These are phyloP conservation scores for Saprolegnia diclina DNA, from an alignment of 352 stramenopile species.

Conservation along the genomic window DNA sequence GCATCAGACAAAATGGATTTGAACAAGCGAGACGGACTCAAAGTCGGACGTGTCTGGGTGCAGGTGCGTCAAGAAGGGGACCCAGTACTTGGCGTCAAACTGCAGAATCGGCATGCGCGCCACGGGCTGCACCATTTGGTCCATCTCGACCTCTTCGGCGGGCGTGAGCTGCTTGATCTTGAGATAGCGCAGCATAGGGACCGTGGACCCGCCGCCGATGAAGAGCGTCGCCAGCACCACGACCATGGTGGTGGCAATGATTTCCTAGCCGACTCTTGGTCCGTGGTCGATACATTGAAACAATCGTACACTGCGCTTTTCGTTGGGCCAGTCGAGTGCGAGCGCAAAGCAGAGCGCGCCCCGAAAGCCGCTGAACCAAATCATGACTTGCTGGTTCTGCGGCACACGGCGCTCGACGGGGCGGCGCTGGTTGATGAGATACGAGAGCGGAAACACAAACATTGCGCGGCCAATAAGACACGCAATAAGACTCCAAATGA, in stretches of 20 bases:
- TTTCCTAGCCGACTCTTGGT: slow-evolving; percentile 30
- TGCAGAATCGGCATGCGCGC: slow-evolving; percentile 34
- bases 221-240: slow-evolving; percentile 80
- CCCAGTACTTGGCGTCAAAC: slow-evolving; percentile 36
- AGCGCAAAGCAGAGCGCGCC: slow-evolving; percentile 76
- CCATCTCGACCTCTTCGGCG: slow-evolving; percentile 32
- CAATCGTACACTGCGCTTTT: slow-evolving; percentile 37
- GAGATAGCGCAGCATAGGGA: slow-evolving; percentile 48
- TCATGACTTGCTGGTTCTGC: slow-evolving; percentile 57
- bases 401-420: slow-evolving; percentile 26
- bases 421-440: slow-evolving; percentile 30
- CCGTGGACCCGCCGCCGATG: slow-evolving; percentile 60
- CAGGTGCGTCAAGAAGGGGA: slow-evolving; percentile 33
- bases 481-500: slow-evolving; percentile 47
- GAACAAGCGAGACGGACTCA: not conserved
- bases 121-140: slow-evolving; percentile 31
- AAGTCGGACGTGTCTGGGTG: slow-evolving; percentile 17
- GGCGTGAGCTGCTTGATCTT: slow-evolving; percentile 44
- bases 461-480: slow-evolving; percentile 50
- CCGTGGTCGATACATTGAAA: not conserved
- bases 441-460: slow-evolving; percentile 59
- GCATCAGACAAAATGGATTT: not conserved
- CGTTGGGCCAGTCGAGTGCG: slow-evolving; percentile 49
- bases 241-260: slow-evolving; percentile 69
- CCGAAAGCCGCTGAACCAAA: slow-evolving; percentile 79